A percentile compares a stretch with the other conserved stretches of the same genome.
Conservation (phyloP, 1,139 yeast species). For the Spencermartinsiella ligniputridi region DNA sequence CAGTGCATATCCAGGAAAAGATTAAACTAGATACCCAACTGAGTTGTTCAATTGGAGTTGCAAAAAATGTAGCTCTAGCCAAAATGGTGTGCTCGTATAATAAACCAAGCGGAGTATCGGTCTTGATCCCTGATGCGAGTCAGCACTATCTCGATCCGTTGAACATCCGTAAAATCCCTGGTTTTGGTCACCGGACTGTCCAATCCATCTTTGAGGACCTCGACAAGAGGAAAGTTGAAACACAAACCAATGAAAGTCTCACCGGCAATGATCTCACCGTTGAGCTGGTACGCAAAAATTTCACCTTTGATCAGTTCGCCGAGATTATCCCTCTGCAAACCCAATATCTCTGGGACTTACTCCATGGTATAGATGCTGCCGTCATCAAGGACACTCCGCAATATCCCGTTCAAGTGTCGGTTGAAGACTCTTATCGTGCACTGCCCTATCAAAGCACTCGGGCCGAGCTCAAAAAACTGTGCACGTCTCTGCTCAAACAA, state of each 20-base stretch:
- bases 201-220: slow-evolving; percentile 6
- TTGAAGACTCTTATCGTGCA: slow-evolving; percentile 32
- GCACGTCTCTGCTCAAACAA: slow-evolving; percentile 25
- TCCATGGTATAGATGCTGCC: slow-evolving; percentile 28
- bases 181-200: slow-evolving; percentile 27
- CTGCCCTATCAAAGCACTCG: slow-evolving; percentile 14
- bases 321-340: slow-evolving; percentile 13
- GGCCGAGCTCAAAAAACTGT: slow-evolving; percentile 19
- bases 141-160: slow-evolving; percentile 23
- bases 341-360: slow-evolving; percentile 27
- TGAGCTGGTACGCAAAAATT: slow-evolving; percentile 9
- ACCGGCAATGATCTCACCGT: slow-evolving; percentile 9
- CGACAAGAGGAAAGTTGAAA: background rate
- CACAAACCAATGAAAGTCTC: background rate
- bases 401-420: slow-evolving; percentile 31
- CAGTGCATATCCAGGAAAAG: slow-evolving; percentile 26
- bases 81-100: slow-evolving; percentile 32
- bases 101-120: slow-evolving; percentile 34
- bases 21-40: slow-evolving; percentile 29
- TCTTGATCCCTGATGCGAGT: slow-evolving; percentile 25
- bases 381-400: slow-evolving; percentile 22
- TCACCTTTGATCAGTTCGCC: slow-evolving; percentile 6
- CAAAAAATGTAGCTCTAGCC: slow-evolving; percentile 30
- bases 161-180: slow-evolving; percentile 27
- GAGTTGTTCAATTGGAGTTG: slow-evolving; percentile 35